phyloP scores from a whole-genome alignment of 495 filamentous ascomycete genomes.

The Cercophora scortea region DNA sequence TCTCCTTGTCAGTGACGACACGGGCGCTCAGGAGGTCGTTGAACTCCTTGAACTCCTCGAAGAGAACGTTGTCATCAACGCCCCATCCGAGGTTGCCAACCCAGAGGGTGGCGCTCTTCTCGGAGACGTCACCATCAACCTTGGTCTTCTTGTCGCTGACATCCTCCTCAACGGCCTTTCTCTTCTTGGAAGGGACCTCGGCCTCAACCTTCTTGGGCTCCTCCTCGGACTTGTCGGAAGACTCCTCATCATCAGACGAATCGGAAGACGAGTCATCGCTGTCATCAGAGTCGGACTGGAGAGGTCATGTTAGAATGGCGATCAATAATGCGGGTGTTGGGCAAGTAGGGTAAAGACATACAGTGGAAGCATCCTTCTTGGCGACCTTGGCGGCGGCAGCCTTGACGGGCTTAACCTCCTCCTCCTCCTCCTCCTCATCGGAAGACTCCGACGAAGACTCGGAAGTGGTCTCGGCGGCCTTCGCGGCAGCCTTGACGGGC shows the following conservation, averaged over 20 bases:
- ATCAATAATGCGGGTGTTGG: too few species aligned
- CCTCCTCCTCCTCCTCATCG: constrained; percentile 31
- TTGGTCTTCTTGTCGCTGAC: constrained; percentile 75
- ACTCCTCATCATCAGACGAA: constrained; percentile 6
- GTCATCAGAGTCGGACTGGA: constrained; percentile 19
- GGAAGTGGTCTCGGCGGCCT: constrained; percentile 16
- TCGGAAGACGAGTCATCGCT: constrained; percentile 13
- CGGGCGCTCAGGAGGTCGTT: constrained; percentile 68
- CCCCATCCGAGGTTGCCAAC: constrained; percentile 94
- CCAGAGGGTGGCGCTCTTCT: constrained; percentile 64
- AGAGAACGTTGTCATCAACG: constrained; percentile 85
- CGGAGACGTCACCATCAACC: constrained; percentile 41
- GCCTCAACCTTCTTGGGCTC: constrained; percentile 34
- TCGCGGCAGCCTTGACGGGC: constrained; percentile 16
- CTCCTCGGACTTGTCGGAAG: constrained; percentile 32
- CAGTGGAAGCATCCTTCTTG: constrained; percentile 9
- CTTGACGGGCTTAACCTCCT: constrained; percentile 37
- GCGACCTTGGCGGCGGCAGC: constrained; percentile 23
- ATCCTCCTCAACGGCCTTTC: constrained; percentile 53
- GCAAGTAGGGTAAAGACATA: too few species aligned
- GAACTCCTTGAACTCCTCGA: constrained; percentile 76
- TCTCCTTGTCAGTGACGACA: constrained; percentile 76
- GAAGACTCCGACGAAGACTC: constrained; percentile 28
- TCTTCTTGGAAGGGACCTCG: constrained; percentile 40
- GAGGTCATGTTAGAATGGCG: not conserved